These are phyloP conservation scores for Boletus reticuloceps DNA, from an alignment of 768 basidiomycete genomes.

Conservation along the genomic window DNA sequence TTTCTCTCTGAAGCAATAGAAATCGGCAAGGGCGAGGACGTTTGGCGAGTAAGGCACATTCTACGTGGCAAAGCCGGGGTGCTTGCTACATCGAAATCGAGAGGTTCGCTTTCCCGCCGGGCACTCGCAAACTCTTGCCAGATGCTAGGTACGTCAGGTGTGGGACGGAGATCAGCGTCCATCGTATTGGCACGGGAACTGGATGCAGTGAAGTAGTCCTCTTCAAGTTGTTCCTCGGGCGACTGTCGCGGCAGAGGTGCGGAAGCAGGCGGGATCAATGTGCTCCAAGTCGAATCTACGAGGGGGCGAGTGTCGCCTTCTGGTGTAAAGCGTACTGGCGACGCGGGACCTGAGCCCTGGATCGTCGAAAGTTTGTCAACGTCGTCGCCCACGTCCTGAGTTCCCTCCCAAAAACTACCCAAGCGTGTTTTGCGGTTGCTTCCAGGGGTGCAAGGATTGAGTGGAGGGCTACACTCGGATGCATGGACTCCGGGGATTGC, in stretches of 20 bases:
- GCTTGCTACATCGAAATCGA: constrained; percentile 33
- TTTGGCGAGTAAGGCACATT: constrained; percentile 56
- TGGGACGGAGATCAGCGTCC: constrained; percentile 13
- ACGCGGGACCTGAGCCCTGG: constrained; percentile 22
- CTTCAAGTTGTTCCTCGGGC: constrained; percentile 24
- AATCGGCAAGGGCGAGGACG: constrained; percentile 60
- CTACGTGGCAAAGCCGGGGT: constrained; percentile 51
- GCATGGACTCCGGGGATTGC: constrained; percentile 62
- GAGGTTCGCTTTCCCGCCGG: constrained; percentile 26
- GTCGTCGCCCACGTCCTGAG: constrained; percentile 57
- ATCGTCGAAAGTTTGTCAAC: constrained; percentile 21
- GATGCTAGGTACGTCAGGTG: constrained; percentile 16
- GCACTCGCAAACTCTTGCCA: constrained; percentile 28
- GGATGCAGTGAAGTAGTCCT: constrained; percentile 31
- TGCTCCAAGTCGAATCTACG: constrained; percentile 10
- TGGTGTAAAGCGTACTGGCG: constrained; percentile 16
- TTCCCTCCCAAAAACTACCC: constrained; percentile 76
- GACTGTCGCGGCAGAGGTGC: constrained; percentile 22
- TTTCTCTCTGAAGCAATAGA: constrained; percentile 33
- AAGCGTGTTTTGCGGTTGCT: constrained; percentile 54
- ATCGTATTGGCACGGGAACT: constrained; percentile 23
- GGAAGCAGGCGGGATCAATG: constrained; percentile 5
- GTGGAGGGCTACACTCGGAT: constrained; percentile 33
- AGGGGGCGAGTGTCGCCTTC: constrained; percentile 3
- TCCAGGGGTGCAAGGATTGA: constrained; percentile 44